A percentile compares a stretch with the other conserved stretches of the same genome.
These are phyloP conservation scores for Lachnellula cervina DNA, from an alignment of 2,329 filamentous ascomycete genomes.

Conservation along the genomic window DNA sequence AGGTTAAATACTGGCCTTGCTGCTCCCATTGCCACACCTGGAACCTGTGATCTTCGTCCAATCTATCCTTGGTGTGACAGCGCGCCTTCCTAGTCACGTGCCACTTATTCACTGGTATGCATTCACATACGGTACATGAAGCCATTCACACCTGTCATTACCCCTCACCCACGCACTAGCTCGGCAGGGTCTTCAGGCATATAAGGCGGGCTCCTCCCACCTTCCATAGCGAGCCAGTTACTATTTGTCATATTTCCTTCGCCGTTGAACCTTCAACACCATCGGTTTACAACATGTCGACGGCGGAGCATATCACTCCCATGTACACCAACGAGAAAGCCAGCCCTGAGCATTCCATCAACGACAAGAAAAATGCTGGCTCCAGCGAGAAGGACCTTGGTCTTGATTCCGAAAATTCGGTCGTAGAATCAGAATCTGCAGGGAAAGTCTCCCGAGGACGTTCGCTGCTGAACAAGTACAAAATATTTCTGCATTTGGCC, in stretches of 20 bases:
- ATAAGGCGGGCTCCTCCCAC: too few relatives aligned
- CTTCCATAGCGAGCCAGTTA: too few relatives aligned
- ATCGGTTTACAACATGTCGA: not conserved
- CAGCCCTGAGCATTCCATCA: not conserved
- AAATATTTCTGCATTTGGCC: slow-evolving; percentile 6
- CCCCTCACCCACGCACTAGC: too few relatives aligned
- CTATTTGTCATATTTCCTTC: not conserved
- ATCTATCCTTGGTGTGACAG: not conserved
- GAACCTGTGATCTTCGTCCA: not conserved
- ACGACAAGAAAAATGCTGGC: slow-evolving; percentile 7
- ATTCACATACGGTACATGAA: too few relatives aligned
- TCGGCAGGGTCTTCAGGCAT: too few relatives aligned
- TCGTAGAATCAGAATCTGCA: slow-evolving; percentile 1
- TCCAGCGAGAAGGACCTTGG: slow-evolving; percentile 12
- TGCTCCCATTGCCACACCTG: not conserved
- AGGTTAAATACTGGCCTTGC: not conserved
- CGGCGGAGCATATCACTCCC: not conserved
- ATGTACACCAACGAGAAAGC: slow-evolving; percentile 5
- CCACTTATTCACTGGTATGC: too few relatives aligned
- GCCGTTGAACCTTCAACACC: not conserved
- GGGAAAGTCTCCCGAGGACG: not conserved
- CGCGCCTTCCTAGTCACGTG: too few relatives aligned
- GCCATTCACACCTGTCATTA: too few relatives aligned
- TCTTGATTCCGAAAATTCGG: slow-evolving; percentile 1
- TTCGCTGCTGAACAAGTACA: slow-evolving; percentile 3